A percentile compares a stretch with the other conserved stretches of the same genome.
Conservation (phyloP, 345 rosid genomes). For the Reutealis trisperma region DNA sequence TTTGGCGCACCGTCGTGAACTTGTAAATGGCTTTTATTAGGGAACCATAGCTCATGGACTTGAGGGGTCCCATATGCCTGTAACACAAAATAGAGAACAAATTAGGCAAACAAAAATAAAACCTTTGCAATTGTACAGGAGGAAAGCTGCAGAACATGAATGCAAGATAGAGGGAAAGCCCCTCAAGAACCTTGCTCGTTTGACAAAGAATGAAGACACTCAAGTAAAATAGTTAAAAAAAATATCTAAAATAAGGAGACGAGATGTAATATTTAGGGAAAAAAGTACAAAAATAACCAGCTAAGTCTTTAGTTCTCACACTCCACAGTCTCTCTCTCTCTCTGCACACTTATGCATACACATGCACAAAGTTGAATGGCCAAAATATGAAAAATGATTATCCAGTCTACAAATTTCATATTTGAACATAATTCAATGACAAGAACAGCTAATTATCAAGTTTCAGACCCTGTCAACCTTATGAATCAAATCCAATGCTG, state of each 20-base stretch:
- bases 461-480: background rate
- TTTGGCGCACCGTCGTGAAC: conserved; percentile 74
- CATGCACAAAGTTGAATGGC: background rate
- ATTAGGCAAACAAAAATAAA: conserved; percentile 9
- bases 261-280: background rate
- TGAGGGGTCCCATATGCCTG: conserved; percentile 89
- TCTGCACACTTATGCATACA: background rate
- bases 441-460: background rate
- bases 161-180: background rate
- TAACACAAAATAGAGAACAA: conserved; percentile 18
- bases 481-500: background rate
- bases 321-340: background rate
- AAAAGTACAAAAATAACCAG: background rate
- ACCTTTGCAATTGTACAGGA: background rate
- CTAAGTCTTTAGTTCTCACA: background rate
- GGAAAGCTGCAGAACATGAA: background rate
- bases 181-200: conserved; percentile 1
- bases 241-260: background rate
- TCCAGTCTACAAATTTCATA: background rate
- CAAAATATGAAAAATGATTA: background rate
- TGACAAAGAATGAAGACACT: background rate
- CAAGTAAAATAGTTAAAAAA: background rate
- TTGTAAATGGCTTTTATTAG: conserved; percentile 71
- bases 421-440: background rate
- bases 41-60: conserved; percentile 63